Evolutionary conservation across 495 filamentous ascomycete genomes (phyloP), one percentile per base, ranked within the genome.

Genomic region (Cudoniella acicularis): DNA sequence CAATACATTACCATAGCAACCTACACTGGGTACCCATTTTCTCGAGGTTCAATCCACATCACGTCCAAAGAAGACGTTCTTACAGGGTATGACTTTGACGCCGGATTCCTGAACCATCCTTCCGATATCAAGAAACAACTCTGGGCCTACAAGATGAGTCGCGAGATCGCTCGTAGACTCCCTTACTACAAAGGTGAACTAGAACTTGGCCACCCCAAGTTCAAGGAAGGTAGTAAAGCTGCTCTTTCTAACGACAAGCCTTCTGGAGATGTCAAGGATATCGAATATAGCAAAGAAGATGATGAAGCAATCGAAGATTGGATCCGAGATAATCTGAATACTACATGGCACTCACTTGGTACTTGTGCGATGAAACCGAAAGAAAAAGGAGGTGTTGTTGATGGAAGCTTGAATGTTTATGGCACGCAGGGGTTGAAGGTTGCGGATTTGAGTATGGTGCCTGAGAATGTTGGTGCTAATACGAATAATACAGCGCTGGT

Each of bases 381-480:
- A 47, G 56, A 62, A 11, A 50, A 65, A 53, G 69, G 72, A 17
- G 70, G 77, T 11, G 80, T 87, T 1, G 79, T 82, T 0, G 84
- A 82, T 63, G 74, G 75, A 18, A 67, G 74, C 27, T 64, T 85
- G 22, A 77, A 78, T 52, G 81, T 86, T 0, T 76, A 84, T 51
- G 83, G 79, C 0, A 75, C 77, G 0, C 64, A 51, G 18, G 68
- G 72, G 1, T 58, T 85, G 42, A 67, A 82, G 54, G 72, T 84
- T 1, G 77, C 79, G 0, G 82, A 86, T 64, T 80, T 81, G 1
- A 82, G 72, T 40, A 75, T 86, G 30, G 70, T 70, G n/a, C 82
- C 83, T 2, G 70, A 73, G 59, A 87, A 87, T 64, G 79, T 87
- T 0, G 81, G 60, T 13, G 79, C 80, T 8, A 88, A 88, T 64